phyloP scores from a whole-genome alignment of 305 asterid species.

The Andrographis paniculata region DNA sequence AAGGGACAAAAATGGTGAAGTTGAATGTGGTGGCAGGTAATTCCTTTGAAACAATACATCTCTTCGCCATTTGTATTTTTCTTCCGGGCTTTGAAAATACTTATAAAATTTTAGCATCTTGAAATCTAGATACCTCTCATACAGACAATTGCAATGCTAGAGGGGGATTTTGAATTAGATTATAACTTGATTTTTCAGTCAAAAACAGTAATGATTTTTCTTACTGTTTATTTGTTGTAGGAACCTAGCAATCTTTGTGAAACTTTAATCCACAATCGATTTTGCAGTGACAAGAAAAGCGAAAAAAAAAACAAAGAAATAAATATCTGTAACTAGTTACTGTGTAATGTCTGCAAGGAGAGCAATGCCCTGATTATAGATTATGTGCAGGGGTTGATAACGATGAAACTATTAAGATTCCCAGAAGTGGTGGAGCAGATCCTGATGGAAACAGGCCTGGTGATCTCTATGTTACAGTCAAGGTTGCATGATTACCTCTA shows the following conservation, averaged over 20 bases:
- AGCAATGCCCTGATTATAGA: constrained; percentile 12
- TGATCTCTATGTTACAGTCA: constrained; percentile 66
- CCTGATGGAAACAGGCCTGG: constrained; percentile 95
- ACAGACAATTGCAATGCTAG: background rate
- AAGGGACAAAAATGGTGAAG: constrained; percentile 66
- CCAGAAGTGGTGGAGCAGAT: constrained; percentile 94
- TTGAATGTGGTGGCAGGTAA: constrained; percentile 77
- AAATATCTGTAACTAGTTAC: too few species aligned
- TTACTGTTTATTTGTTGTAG: too few species aligned
- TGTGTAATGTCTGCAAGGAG: background rate
- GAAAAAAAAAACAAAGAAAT: too few species aligned
- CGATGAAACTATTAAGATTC: constrained; percentile 55
- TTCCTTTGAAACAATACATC: constrained; percentile 11
- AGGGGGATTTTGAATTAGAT: constrained; percentile 1
- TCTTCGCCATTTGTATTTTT: background rate
- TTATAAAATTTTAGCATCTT: too few species aligned
- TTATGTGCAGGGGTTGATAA: constrained; percentile 72
- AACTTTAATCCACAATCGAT: too few species aligned
- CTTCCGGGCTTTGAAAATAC: too few species aligned
- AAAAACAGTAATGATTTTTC: too few species aligned
- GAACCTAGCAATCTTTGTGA: too few species aligned
- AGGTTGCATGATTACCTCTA: constrained; percentile 40
- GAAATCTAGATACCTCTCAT: too few species aligned
- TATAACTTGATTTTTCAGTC: constrained; percentile 9
- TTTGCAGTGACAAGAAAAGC: too few species aligned